Base-by-base conservation (phyloP, 225 moss, liverwort and hornwort species). In the Asterella californica region DNA sequence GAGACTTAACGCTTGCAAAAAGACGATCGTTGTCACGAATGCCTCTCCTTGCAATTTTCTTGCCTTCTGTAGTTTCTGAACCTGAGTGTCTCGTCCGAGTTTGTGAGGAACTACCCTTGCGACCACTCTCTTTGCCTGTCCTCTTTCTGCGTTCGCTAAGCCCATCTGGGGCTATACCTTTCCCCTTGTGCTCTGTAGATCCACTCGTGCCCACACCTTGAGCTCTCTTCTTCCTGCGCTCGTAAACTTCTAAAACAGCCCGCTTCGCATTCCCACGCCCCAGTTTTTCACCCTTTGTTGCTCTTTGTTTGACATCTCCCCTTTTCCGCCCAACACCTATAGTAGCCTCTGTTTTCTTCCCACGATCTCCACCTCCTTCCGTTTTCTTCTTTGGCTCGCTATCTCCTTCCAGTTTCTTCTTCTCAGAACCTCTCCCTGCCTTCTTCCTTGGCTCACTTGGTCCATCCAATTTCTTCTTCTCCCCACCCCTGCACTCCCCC, bases 11-110 rank as follows among this genome's bases (percentile, higher is more conserved):
- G 63, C 62, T 79, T 22, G 83, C 30, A 45, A 81, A 83, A 14
- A 86, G 83, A 64, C 83, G 78, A 74, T 83, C 86, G 55, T 83
- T 71, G 54, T 86, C 86, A 76, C 86, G 86, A 83, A 86, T 86
- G 25, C 81, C 78, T 52, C 86, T 83, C 49, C 83, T 72, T 36
- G 25, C 30, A 5, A 9, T 18, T 34, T 81, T 83, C 75, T 76
- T 76, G 15, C 81, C 75, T n/a, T 83, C 83, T 50, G 74, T 76
- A 2, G 73, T 75, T 45, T 75, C 78, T 49, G 63, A 53, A 47
- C 69, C 78, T 25, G 86, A 81, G 32, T 83, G 66, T 72, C 78
- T 81, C 1, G 81, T 75, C 64, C 83, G 78, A 68, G 78, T 61
- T 70, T 76, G 78, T 48, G 75, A 66, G 62, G 61, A 30, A 60